Conservation (phyloP, 768 basidiomycete species). For the Tephrocybe sp. region DNA sequence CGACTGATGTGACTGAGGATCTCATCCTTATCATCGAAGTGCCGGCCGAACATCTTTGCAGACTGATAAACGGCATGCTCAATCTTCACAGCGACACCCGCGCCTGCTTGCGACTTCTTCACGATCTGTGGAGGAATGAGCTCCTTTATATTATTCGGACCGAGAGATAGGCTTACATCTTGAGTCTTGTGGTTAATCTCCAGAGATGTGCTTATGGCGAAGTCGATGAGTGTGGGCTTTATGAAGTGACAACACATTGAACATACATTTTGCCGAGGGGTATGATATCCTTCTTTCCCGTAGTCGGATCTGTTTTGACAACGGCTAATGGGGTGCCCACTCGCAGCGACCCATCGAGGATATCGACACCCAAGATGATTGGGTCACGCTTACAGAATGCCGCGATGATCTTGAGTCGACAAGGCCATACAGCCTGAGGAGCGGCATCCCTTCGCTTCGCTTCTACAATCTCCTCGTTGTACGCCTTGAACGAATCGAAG, state of each 20-base stretch:
- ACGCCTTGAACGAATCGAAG: constrained; percentile 94
- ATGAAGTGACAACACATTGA: background rate
- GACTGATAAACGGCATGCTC: constrained; percentile 96
- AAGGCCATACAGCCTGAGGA: constrained; percentile 96
- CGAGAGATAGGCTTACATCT: constrained; percentile 52
- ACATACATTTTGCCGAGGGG: constrained; percentile 92
- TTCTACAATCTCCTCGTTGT: constrained; percentile 89
- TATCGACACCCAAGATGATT: constrained; percentile 95
- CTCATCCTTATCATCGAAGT: constrained; percentile 96
- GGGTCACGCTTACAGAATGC: constrained; percentile 97
- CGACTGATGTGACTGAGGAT: constrained; percentile 87
- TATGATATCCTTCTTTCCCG: constrained; percentile 88
- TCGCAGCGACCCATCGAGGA: constrained; percentile 87
- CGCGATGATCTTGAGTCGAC: constrained; percentile 89
- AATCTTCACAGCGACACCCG: constrained; percentile 97
- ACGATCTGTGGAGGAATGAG: constrained; percentile 54
- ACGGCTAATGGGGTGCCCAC: constrained; percentile 95
- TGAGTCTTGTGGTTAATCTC: constrained; percentile 95
- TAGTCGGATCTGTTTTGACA: constrained; percentile 85
- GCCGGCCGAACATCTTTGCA: constrained; percentile 93
- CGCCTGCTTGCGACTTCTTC: constrained; percentile 94
- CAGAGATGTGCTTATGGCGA: constrained; percentile 72
- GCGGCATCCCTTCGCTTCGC: constrained; percentile 92
- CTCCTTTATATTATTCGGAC: background rate
- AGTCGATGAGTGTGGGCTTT: constrained; percentile 2